Percentiles rank a stretch among this genome's conserved stretches.
These are phyloP conservation scores for Aristolochia fimbriata DNA, from an alignment of 164 flowering plant genomes.

Conservation along the genomic window DNA sequence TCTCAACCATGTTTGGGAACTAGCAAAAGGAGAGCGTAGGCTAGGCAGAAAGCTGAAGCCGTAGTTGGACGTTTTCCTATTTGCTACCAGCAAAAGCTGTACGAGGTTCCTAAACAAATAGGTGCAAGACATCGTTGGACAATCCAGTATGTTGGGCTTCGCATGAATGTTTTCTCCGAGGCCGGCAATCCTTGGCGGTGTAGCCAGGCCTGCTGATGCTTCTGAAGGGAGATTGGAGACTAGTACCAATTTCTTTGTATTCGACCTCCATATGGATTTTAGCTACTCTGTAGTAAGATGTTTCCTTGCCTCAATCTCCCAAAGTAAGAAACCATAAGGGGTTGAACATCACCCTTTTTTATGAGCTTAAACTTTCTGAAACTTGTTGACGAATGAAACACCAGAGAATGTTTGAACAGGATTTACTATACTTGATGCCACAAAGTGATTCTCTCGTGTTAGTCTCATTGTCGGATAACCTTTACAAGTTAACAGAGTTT, in stretches of 20 bases:
- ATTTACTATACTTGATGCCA: too few species aligned
- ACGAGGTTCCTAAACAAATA: not conserved
- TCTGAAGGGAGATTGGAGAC: not conserved
- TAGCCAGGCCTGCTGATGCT: not conserved
- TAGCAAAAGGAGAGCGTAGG: conserved; percentile 16
- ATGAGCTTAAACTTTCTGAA: too few species aligned
- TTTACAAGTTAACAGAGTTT: too few species aligned
- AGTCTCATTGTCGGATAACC: too few species aligned
- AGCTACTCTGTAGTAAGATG: too few species aligned
- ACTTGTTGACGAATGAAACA: too few species aligned
- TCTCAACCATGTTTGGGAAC: conserved; percentile 46
- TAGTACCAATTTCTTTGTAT: not conserved
- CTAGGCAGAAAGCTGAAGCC: not conserved
- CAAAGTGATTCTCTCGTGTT: too few species aligned
- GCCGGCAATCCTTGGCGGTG: not conserved
- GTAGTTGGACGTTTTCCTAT: not conserved
- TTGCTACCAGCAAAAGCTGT: not conserved
- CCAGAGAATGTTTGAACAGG: too few species aligned
- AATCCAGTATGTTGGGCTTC: not conserved
- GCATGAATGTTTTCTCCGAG: not conserved
- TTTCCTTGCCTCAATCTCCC: too few species aligned
- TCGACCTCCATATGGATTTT: not conserved
- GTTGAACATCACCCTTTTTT: too few species aligned
- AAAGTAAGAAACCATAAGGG: too few species aligned
- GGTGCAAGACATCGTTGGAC: not conserved